Evolutionary conservation across 768 basidiomycete species (phyloP), one percentile per base, ranked within the genome.

Genomic region (Cystofilobasidium ferigula): DNA sequence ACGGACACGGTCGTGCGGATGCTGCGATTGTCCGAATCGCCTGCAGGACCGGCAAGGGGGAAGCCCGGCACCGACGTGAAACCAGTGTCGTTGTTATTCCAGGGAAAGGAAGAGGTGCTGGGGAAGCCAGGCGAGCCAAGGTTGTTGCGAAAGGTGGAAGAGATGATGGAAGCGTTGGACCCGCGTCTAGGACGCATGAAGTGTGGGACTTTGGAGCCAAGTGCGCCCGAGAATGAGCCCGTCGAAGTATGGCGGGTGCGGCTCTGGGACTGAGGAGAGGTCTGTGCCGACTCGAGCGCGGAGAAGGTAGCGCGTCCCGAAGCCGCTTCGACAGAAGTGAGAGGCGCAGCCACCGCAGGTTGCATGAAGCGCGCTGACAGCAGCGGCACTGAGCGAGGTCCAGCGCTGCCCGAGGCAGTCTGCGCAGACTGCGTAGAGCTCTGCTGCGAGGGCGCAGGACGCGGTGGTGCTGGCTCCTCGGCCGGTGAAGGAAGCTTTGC

Each of bases 341-440:
- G 53, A 8, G 65, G 65, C 10, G 65, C 65, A 2, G 65, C 65
- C 16, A 60, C 38, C 30, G 65, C 61, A 0, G 59, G 65, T 12
- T 32, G 34, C 40, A 34, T 34, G 24, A 59, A 30, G 35, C 43
- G 47, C 12, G 48, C 34, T 22, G 62, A 62, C 20, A 51, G 53
- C 14, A 51, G 54, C 7, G 47, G 48, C 8, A 60, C 26, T 5
- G 51, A 12, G 12, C 51, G 51, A 3, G 47, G 30, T 14, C 14
- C 12, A 14, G 14, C 30, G 28, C 30, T 54, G 51, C 51, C 7
- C 13, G 8, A 47, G 45, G 12, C 43, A 32, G 51, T 40, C 16
- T 40, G 30, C 43, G 63, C 47, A 18, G 30, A 57, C 24, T 45
- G 57, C n/a, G 57, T 48, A 8, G 54, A 38, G 22, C 26, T 32